Evolutionary conservation across 352 stramenopile species (phyloP).

Genomic region (Aphanomyces astaci): DNA sequence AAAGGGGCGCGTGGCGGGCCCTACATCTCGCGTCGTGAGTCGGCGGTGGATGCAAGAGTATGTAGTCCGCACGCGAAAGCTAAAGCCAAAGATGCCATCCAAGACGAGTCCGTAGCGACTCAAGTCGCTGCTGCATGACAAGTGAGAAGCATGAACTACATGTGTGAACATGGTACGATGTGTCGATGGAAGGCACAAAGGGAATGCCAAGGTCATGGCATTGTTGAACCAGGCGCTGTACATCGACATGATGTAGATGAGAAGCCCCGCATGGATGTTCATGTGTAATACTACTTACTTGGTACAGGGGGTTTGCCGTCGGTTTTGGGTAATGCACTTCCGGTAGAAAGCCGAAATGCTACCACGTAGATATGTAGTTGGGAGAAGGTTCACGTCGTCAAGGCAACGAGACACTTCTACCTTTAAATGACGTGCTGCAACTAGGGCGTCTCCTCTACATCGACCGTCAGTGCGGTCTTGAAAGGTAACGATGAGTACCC

Average conservation of each 20-base stretch:
- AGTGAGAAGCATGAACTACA: too few relatives aligned
- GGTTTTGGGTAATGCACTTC: constrained; percentile 94
- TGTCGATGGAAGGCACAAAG: constrained; percentile 45
- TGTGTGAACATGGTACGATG: too few relatives aligned
- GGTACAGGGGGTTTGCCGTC: constrained; percentile 66
- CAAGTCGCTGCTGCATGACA: constrained; percentile 33
- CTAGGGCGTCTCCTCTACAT: constrained; percentile 93
- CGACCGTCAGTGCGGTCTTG: too few relatives aligned
- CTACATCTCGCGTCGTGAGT: constrained; percentile 25
- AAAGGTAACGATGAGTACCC: too few relatives aligned
- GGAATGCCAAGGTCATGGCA: constrained; percentile 69
- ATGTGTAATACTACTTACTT: constrained; percentile 30
- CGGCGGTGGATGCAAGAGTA: neutral
- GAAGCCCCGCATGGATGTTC: neutral
- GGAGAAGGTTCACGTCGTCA: too few relatives aligned
- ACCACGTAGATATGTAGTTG: neutral
- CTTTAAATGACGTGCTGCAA: constrained; percentile 95
- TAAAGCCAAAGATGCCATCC: constrained; percentile 99
- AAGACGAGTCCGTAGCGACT: constrained; percentile 87
- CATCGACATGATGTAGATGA: neutral
- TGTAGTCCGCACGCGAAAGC: constrained; percentile 49
- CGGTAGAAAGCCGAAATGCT: constrained; percentile 94
- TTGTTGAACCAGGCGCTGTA: constrained; percentile 63
- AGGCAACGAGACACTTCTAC: constrained; percentile 25
- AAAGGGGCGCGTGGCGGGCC: constrained; percentile 87